These are phyloP conservation scores for Porphyridium purpureum DNA, from an alignment of 23 red algal genomes.

Conservation along the genomic window DNA sequence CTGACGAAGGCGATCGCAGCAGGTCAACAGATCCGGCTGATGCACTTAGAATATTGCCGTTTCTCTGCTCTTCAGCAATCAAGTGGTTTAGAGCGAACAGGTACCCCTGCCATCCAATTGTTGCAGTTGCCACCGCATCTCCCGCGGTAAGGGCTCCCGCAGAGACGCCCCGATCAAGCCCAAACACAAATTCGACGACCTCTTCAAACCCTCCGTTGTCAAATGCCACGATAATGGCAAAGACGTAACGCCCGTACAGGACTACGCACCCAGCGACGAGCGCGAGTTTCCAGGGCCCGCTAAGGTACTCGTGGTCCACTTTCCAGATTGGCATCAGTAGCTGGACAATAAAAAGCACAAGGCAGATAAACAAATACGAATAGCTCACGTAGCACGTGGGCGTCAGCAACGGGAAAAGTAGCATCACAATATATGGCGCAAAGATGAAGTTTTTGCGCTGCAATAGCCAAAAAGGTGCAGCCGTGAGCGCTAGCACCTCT, in stretches of 20 bases:
- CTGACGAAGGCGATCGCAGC: no score
- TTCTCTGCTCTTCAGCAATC: no score
- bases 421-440: conserved; percentile 14
- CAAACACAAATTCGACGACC: no score
- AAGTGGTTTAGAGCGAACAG: no score
- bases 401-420: conserved; percentile 15
- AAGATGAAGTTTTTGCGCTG: conserved; percentile 12
- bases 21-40: no score
- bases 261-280: conserved; percentile 4
- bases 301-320: conserved; percentile 1
- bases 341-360: conserved; percentile 10
- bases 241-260: conserved; percentile 14
- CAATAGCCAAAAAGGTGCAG: conserved; percentile 6
- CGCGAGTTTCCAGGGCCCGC: conserved; percentile 3
- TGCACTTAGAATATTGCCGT: no score
- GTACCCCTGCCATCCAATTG: no score
- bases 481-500: neutral
- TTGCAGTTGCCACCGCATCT: no score
- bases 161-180: conserved; percentile 8
- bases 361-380: conserved; percentile 9
- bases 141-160: conserved; percentile 6
- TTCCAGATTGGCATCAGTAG: neutral
- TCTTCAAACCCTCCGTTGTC: no score
- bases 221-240: no score
- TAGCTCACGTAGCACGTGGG: conserved; percentile 14